Evolutionary conservation across 257 asterid genomes (phyloP), one percentile per base, ranked within the genome.

Genomic region (Petrea volubilis): DNA sequence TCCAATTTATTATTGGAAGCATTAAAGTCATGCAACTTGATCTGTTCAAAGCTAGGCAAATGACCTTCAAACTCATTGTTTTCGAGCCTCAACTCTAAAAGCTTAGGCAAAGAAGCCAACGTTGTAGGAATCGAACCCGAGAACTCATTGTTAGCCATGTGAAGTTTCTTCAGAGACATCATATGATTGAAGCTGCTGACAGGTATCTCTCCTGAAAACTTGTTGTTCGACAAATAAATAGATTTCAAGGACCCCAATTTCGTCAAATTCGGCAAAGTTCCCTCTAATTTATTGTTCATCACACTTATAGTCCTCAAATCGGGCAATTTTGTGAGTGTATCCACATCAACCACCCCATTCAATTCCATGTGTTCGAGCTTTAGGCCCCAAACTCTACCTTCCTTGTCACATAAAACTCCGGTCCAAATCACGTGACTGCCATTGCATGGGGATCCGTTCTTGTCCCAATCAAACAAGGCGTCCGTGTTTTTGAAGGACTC

Each of bases 121-220:
- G 81, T 29, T 0, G 41, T 13, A 3, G 95, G 96, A 29, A 90
- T 84, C 4, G 49, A 12, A 7, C 95, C 96, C 2, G 75, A 29
- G 0, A 90, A 74, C 49, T 63, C 46, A 55, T 90, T 90, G 52
- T 77, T 64, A 1, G 81, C 82, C 77, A 90, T 43, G 71, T 87
- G 80, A 59, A 90, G 77, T 47, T 84, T 90, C 88, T 84, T 90
- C 61, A 90, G 60, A 0, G 79, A 79, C 4, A 20, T 4, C 92
- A 88, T 84, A 70, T 86, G 80, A 2, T 52, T 20, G 18, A 90
- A 90, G 17, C 72, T 18, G 11, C 5, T 21, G 7, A 27, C 12
- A 0, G 76, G 68, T 5, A 90, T 81, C 55, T 57, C 81, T 2
- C 92, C 89, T 0, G 86, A 78, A 28, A 90, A 90, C 67, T 78